A percentile compares a stretch with the other conserved stretches of the same genome.
phyloP scores from a whole-genome alignment of 1,284 basidiomycete genomes.

The Bjerkandera adusta region DNA sequence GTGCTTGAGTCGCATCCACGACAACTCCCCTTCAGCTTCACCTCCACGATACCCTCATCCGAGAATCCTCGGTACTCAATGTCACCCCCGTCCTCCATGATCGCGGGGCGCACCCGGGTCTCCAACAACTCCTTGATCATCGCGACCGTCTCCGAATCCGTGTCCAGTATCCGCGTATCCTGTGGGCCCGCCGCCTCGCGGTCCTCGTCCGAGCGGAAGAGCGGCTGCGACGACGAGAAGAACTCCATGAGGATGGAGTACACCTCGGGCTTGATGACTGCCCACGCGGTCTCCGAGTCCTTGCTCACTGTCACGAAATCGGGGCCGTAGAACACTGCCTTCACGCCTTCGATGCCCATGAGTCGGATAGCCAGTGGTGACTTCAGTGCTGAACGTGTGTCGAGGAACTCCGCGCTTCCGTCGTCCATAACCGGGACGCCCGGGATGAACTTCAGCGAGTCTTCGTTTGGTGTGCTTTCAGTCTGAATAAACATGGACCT shows the following conservation, averaged over 20 bases:
- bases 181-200: conserved; percentile 81
- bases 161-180: conserved; percentile 95
- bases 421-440: conserved; percentile 79
- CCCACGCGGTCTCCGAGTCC: conserved; percentile 84
- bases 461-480: conserved; percentile 95
- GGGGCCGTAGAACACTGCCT: conserved; percentile 90
- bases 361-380: conserved; percentile 93
- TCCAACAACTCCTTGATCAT: conserved; percentile 99
- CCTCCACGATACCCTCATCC: conserved; percentile 58
- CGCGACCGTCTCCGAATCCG: conserved; percentile 95
- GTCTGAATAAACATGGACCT: conserved; percentile 98
- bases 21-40: conserved; percentile 96
- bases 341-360: conserved; percentile 92
- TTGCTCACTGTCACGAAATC: conserved; percentile 98
- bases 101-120: conserved; percentile 92
- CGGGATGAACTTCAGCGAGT: conserved; percentile 97
- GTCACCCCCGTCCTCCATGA: conserved; percentile 94
- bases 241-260: conserved; percentile 98
- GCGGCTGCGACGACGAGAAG: conserved; percentile 82
- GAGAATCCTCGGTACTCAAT: conserved; percentile 81
- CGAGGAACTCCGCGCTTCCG: conserved; percentile 92
- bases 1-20: conserved; percentile 91
- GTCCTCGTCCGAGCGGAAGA: conserved; percentile 84
- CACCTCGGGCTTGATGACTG: conserved; percentile 95
- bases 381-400: conserved; percentile 76